Evolutionary conservation across 257 asterid genomes (phyloP), one percentile per base, ranked within the genome.

Genomic region (Pogostemon cablin): DNA sequence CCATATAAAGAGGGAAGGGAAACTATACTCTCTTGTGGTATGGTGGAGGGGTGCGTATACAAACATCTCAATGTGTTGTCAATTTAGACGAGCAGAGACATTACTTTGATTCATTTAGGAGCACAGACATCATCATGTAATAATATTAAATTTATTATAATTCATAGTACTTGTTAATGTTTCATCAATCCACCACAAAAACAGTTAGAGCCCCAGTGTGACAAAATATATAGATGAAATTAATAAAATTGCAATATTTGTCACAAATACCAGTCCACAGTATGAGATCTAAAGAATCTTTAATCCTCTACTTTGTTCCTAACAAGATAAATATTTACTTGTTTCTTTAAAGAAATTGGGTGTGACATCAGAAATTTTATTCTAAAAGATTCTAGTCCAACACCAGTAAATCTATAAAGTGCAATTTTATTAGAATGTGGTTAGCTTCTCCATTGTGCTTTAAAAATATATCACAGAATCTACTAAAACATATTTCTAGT

Each of bases 111-210:
- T 12, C 7, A 25, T 47, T 65, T 8, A 11, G 9, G 62, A 7
- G 25, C 44, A 35, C 11, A 57, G 35, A 37, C 44, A 57, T 49
- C 41, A 43, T 38, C 41, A 32, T 46, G 49, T 67, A 6, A 50
- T n/a, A 49, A 50, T n/a, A 50, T 12, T 50, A 50, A n/a, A 52
- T 15, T 48, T 3, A 49, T 49, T 25, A 69, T 46, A 65, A 63
- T 47, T 65, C 57, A 1, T n/a, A 66, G 4, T 50, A 55, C 43
- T 50, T 52, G 67, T 48, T 54, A 38, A 11, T 62, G 20, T 3
- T 62, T n/a, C 55, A 72, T 42, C 59, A 64, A 49, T 35, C 74
- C 15, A 48, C 72, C 76, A 15, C 7, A 20, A 62, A 34, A 49
- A 8, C 53, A 38, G 67, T 9, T 52, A 10, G 53, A 34, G 37